A percentile compares a stretch with the other conserved stretches of the same genome.
phyloP scores from a whole-genome alignment of 306 rosid genomes.

The Vicia villosa region DNA sequence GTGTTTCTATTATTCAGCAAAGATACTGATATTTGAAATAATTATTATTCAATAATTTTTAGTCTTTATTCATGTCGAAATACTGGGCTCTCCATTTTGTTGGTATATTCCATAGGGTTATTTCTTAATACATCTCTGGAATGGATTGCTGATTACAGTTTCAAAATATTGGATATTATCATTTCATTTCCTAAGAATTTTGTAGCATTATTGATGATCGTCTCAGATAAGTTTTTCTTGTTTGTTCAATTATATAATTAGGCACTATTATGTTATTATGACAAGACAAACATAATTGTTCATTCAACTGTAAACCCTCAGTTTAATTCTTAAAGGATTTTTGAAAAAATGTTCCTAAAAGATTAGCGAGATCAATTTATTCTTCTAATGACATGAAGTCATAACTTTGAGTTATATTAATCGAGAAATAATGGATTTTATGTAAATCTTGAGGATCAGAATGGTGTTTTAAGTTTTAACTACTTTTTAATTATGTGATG shows the following conservation, averaged over 20 bases:
- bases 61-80: background rate
- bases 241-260: no score
- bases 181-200: no score
- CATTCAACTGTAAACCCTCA: background rate
- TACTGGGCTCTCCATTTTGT: slow-evolving; percentile 1
- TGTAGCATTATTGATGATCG: no score
- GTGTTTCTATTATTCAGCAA: no score
- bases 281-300: background rate
- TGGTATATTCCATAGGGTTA: background rate
- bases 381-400: slow-evolving; percentile 12
- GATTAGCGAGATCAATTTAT: slow-evolving; percentile 19
- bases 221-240: no score
- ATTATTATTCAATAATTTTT: no score
- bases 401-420: background rate
- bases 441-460: background rate
- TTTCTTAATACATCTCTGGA: background rate
- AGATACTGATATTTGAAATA: no score
- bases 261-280: background rate
- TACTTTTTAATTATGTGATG: slow-evolving; percentile 1
- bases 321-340: background rate
- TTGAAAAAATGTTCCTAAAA: background rate
- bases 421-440: background rate
- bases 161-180: no score
- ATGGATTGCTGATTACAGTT: slow-evolving; percentile 15
- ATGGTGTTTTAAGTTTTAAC: background rate